These are phyloP conservation scores for Panellus pusillus DNA, from an alignment of 768 basidiomycete species.

Conservation along the genomic window DNA sequence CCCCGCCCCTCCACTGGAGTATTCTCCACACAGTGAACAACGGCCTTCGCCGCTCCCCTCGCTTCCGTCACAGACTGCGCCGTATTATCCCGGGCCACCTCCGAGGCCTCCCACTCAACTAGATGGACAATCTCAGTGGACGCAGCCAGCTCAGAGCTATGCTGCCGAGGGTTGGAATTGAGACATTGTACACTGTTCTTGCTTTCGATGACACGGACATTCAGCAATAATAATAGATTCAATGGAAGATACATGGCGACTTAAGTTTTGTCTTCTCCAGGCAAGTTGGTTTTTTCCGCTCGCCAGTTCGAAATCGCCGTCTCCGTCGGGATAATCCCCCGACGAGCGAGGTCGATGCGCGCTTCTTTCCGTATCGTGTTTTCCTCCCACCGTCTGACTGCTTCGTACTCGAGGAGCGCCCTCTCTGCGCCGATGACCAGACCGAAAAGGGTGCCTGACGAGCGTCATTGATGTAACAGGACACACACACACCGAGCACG, in stretches of 20 bases:
- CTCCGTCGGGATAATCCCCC: constrained; percentile 79
- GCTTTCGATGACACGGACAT: constrained; percentile 1
- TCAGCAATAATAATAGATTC: constrained; percentile 10
- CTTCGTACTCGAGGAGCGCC: constrained; percentile 73
- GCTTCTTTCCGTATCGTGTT: constrained; percentile 71
- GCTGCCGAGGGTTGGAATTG: constrained; percentile 28
- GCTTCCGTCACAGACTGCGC: constrained; percentile 17
- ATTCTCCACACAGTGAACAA: constrained; percentile 16
- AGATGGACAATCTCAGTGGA: constrained; percentile 39
- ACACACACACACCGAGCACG: constrained; percentile 25
- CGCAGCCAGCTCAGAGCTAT: constrained; percentile 28
- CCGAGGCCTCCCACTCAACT: constrained; percentile 40
- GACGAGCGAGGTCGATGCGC: constrained; percentile 68
- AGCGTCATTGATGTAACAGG: background rate
- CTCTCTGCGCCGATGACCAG: constrained; percentile 75
- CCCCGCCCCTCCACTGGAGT: constrained; percentile 22
- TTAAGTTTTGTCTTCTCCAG: background rate
- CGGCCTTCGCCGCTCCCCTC: constrained; percentile 22
- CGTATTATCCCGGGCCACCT: constrained; percentile 40
- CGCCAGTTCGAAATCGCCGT: constrained; percentile 80
- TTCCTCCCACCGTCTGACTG: constrained; percentile 62
- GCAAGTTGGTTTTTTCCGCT: constrained; percentile 26
- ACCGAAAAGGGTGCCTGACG: constrained; percentile 59
- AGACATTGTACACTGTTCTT: constrained; percentile 11
- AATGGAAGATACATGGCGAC: background rate